phyloP scores from a whole-genome alignment of 1,139 yeast genomes.

The Blastobotrys malaysiensis region DNA sequence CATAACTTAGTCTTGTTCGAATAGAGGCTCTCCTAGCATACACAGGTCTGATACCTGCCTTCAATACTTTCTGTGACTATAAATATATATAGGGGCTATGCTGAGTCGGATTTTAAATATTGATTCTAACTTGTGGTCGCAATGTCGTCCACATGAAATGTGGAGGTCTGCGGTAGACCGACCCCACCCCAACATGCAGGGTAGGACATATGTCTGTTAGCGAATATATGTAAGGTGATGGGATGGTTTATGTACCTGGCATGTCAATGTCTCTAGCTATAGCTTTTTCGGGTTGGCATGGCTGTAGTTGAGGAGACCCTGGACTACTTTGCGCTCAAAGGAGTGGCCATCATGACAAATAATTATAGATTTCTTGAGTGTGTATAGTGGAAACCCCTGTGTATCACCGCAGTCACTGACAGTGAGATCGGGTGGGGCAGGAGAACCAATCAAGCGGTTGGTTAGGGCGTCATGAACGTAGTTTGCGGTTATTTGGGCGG shows the following conservation, averaged over 20 bases:
- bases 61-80: too few species aligned
- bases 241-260: background rate
- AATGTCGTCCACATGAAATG: too few species aligned
- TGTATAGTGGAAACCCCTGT: conserved; percentile 6
- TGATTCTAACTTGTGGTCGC: too few species aligned
- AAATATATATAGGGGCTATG: too few species aligned
- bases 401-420: background rate
- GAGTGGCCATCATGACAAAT: background rate
- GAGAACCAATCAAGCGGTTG: background rate
- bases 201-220: too few species aligned
- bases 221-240: background rate
- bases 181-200: too few species aligned
- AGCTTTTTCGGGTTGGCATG: background rate
- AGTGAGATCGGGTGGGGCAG: background rate
- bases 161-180: too few species aligned
- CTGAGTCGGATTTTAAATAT: too few species aligned
- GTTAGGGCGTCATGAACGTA: background rate
- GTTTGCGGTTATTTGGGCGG: background rate
- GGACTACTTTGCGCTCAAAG: background rate
- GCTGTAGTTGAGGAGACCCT: background rate
- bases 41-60: too few species aligned
- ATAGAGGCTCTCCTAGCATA: too few species aligned
- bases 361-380: conserved; percentile 4
- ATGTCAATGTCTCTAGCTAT: background rate
- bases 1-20: background rate